These are phyloP conservation scores for Coix lacrymajobi DNA, from an alignment of 176 grass and related monocot genomes.

Conservation along the genomic window DNA sequence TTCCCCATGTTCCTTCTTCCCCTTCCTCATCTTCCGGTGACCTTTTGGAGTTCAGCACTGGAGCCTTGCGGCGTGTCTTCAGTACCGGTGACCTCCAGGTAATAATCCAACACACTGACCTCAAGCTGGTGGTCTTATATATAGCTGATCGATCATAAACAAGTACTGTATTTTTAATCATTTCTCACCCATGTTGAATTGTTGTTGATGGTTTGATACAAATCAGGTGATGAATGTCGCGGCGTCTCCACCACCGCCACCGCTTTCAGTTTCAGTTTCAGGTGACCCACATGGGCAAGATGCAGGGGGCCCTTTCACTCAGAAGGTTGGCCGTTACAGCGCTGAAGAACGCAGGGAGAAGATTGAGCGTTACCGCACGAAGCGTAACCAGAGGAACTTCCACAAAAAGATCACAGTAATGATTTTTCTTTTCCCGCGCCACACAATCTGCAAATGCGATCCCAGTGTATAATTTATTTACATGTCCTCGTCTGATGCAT, in stretches of 20 bases:
- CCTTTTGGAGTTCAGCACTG: constrained; percentile 41
- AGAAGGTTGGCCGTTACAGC: constrained; percentile 65
- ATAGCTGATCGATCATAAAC: not conserved
- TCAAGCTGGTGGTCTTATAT: not conserved
- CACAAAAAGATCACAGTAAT: constrained; percentile 88
- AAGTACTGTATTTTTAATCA: not conserved
- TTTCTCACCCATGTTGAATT: not conserved
- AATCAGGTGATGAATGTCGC: constrained; percentile 49
- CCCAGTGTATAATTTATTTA: not conserved
- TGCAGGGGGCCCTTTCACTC: not conserved
- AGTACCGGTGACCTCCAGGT: constrained; percentile 74
- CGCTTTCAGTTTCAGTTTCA: not conserved
- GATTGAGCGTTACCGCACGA: constrained; percentile 73
- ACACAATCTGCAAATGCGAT: not conserved
- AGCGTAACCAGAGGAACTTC: constrained; percentile 89
- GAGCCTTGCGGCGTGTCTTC: constrained; percentile 54
- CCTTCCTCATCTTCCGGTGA: constrained; percentile 38
- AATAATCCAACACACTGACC: constrained; percentile 35
- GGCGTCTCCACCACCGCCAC: not conserved
- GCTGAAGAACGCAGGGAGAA: constrained; percentile 74
- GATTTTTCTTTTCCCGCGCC: not conserved
- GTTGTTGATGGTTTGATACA: too few relatives aligned
- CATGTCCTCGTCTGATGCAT: not conserved
- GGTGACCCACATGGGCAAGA: constrained; percentile 43
- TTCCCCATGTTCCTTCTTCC: constrained; percentile 36